These are phyloP conservation scores for Lipomyces orientalis DNA, from an alignment of 805 yeast genomes.

Conservation along the genomic window DNA sequence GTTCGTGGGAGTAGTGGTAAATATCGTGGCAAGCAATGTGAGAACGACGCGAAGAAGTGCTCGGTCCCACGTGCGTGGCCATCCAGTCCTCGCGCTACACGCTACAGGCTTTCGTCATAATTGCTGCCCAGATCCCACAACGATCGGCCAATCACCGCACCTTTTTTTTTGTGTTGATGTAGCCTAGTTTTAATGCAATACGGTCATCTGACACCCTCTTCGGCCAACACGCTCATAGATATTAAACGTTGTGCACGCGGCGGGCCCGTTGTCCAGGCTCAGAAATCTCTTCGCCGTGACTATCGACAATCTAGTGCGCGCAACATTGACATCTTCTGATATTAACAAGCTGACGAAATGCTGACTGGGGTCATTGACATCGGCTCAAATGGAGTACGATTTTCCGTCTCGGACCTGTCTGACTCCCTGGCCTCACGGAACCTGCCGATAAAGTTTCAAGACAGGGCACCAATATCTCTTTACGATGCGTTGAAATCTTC, in stretches of 20 bases:
- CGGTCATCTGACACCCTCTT: not conserved
- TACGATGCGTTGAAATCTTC: slow-evolving; percentile 56
- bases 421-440: slow-evolving; percentile 74
- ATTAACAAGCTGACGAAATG: not conserved
- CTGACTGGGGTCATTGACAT: slow-evolving; percentile 69
- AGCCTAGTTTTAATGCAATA: not conserved
- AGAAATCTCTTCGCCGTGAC: too few relatives aligned
- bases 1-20: too few relatives aligned
- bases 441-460: slow-evolving; percentile 79
- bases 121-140: too few relatives aligned
- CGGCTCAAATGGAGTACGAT: slow-evolving; percentile 76
- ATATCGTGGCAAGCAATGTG: too few relatives aligned
- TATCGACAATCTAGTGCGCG: not conserved
- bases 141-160: not conserved
- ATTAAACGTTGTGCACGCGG: not conserved
- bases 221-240: not conserved
- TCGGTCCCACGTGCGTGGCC: too few relatives aligned
- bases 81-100: too few relatives aligned
- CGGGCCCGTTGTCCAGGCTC: not conserved
- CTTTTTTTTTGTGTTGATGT: not conserved
- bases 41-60: too few relatives aligned
- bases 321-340: not conserved
- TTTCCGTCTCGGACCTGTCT: slow-evolving; percentile 66
- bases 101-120: too few relatives aligned
- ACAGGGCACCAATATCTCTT: slow-evolving; percentile 70